Base-by-base conservation (phyloP, 306 rosid species). In the Trichosanthes cucumerina region DNA sequence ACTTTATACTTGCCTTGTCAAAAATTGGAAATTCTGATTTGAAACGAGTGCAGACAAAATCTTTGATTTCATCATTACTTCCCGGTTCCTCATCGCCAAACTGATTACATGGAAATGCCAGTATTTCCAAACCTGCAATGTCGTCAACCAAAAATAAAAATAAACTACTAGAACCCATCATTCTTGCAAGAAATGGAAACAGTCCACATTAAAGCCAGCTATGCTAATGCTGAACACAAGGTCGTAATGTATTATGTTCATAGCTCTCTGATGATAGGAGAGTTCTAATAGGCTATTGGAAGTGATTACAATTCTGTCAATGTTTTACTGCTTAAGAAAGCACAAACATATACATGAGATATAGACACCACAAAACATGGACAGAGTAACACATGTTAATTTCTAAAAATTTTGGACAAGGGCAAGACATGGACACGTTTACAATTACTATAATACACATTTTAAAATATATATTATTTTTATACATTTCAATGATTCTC, bases 91-190 rank as follows among this genome's bases (percentile, higher is more conserved):
- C 86, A 21, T 79, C 91, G 2, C 91, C 93, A 82, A 93, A 93
- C 82, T 93, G 97, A 62, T 93, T 93, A 75, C 98, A 91, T 13
- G 97, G 96, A 87, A 93, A 91, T 64, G 92, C 98, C 79, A 93
- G 90, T 59, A 90, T 82, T 84, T 93, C 97, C 43, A 93, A 79
- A 43, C 97, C 98, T 90, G 82, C 78, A 63, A 26, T 18, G 79
- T 66, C 75, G 6, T 70, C 78, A 36, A 63, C 59, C 49, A 75
- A 12, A 43, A 38, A 38, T 54, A 14, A 60, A 75, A 38, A 18
- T 38, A 34, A 66, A 38, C 7, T 2, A 52, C 26, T 18, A 26
- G 39, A 49, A 73, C 26, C 26, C 77, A 49, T 6, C n/a, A 4
- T 73, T 73, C 41, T 49, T 18, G n/a, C 7, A 26, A 47, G 34